Conservation (phyloP, 768 basidiomycete species). For the Leccinum longicurvipes region DNA sequence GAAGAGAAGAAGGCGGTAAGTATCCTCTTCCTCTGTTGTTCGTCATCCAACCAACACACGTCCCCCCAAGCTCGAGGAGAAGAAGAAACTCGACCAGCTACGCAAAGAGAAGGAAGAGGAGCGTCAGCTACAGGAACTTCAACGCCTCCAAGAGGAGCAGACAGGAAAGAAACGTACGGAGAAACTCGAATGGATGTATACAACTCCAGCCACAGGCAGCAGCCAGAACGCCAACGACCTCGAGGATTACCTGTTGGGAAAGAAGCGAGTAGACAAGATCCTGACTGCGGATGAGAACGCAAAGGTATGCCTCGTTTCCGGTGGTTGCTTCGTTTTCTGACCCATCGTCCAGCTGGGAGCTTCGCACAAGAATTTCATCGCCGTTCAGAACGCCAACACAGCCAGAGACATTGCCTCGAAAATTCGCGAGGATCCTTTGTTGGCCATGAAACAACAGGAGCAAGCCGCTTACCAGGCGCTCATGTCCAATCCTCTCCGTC, state of each 20-base stretch:
- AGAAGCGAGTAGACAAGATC: slow-evolving; percentile 97
- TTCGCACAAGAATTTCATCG: slow-evolving; percentile 89
- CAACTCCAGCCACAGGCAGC: slow-evolving; percentile 93
- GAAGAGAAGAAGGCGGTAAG: slow-evolving; percentile 95
- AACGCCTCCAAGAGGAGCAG: slow-evolving; percentile 90
- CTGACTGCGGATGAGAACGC: slow-evolving; percentile 89
- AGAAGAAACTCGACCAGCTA: slow-evolving; percentile 96
- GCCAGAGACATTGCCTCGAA: slow-evolving; percentile 87
- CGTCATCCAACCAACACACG: slow-evolving; percentile 9
- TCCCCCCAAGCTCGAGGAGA: slow-evolving; percentile 85
- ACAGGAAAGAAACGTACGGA: slow-evolving; percentile 94
- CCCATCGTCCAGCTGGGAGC: slow-evolving; percentile 62
- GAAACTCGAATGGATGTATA: slow-evolving; percentile 99
- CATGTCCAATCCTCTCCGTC: slow-evolving; percentile 79
- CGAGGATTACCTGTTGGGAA: slow-evolving; percentile 95
- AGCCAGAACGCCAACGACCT: slow-evolving; percentile 85
- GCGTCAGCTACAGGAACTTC: slow-evolving; percentile 92
- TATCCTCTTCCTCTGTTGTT: slow-evolving; percentile 9
- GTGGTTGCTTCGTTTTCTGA: background rate
- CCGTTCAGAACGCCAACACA: slow-evolving; percentile 91
- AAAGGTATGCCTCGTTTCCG: slow-evolving; percentile 47
- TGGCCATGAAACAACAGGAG: slow-evolving; percentile 98
- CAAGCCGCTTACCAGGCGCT: slow-evolving; percentile 88
- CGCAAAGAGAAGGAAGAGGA: slow-evolving; percentile 98
- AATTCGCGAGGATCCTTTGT: slow-evolving; percentile 92